Evolutionary conservation across 2,329 filamentous ascomycete species (phyloP).

Genomic region (Cladophialophora psammophila): DNA sequence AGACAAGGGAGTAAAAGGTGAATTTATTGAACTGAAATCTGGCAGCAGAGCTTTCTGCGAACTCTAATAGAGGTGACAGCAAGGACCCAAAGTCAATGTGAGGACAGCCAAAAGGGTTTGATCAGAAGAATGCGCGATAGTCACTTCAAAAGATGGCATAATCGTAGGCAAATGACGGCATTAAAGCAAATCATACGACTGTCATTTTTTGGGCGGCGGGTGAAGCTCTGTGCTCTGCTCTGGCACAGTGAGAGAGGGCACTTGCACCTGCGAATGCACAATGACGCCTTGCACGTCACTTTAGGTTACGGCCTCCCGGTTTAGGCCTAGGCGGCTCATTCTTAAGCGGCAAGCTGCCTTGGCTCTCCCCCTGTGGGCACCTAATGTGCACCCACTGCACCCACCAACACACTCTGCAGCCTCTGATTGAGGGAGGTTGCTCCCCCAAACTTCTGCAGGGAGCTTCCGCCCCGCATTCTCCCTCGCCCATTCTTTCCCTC

Average conservation of each 20-base stretch:
- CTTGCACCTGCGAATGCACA: constrained; percentile 10
- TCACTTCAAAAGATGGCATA: not conserved
- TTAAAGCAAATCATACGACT: not conserved
- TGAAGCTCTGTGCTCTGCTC: not conserved
- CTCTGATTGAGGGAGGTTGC: constrained; percentile 14
- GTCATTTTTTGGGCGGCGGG: not conserved
- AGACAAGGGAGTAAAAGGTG: constrained; percentile 14
- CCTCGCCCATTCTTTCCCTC: constrained; percentile 2
- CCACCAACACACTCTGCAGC: not conserved
- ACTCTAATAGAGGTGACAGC: not conserved
- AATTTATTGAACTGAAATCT: constrained; percentile 20
- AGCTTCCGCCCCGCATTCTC: constrained; percentile 17
- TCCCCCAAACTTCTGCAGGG: constrained; percentile 6
- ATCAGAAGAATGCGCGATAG: not conserved
- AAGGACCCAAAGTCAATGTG: not conserved
- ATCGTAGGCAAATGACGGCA: not conserved
- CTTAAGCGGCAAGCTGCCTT: not conserved
- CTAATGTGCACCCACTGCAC: not conserved
- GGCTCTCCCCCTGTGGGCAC: not conserved
- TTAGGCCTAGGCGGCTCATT: constrained; percentile 5
- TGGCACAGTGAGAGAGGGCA: not conserved
- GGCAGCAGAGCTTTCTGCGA: not conserved
- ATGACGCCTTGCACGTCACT: constrained; percentile 23
- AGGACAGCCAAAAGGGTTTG: not conserved
- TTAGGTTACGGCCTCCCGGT: constrained; percentile 16